A percentile compares a stretch with the other conserved stretches of the same genome.
Evolutionary conservation across 805 yeast genomes (phyloP).

Genomic region (Phaffomyces antillensis): DNA sequence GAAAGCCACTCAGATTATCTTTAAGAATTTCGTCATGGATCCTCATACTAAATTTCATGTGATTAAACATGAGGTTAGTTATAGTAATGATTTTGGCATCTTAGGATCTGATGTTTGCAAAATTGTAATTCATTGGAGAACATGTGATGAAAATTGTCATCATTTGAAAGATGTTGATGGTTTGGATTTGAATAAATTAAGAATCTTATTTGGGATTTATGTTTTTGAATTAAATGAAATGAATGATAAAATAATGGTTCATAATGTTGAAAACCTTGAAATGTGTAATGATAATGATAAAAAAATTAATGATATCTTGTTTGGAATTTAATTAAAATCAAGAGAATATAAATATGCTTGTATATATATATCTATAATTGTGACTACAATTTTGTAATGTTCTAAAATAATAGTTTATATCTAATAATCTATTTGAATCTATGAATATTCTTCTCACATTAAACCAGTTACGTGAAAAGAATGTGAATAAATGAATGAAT

Average conservation of each 20-base stretch:
- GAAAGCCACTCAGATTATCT: conserved; percentile 46
- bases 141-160: conserved; percentile 44
- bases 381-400: background rate
- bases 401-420: no score
- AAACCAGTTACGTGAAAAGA: background rate
- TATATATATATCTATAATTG: background rate
- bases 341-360: background rate
- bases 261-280: conserved; percentile 61
- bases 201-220: conserved; percentile 43
- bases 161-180: conserved; percentile 28
- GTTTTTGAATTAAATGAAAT: conserved; percentile 54
- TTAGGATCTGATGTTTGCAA: conserved; percentile 31
- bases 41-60: conserved; percentile 49
- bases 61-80: conserved; percentile 11
- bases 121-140: conserved; percentile 48
- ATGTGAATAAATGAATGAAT: background rate
- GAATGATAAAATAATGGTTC: conserved; percentile 49
- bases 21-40: conserved; percentile 47
- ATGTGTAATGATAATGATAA: conserved; percentile 36
- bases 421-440: background rate
- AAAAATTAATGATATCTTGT: conserved; percentile 4
- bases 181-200: background rate
- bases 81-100: conserved; percentile 6
- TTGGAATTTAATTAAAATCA: background rate
- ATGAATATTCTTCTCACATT: background rate